Base-by-base conservation (phyloP, 139 green algal genomes). In the Auxenochlorella pyrenoidosa region DNA sequence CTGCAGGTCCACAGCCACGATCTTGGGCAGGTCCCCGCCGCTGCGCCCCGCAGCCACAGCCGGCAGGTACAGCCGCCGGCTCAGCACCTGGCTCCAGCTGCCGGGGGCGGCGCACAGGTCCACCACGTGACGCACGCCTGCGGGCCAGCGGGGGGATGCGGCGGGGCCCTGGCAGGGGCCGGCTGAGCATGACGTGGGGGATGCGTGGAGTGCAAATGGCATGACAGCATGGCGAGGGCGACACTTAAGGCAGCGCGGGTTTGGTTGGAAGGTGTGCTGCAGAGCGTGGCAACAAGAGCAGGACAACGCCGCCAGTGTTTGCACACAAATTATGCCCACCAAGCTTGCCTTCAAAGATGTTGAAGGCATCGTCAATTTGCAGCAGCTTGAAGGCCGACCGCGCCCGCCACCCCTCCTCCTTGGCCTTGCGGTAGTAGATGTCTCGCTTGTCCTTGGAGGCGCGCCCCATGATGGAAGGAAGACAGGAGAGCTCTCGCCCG, bases 1-100 rank as follows among this genome's bases (percentile, higher is more conserved):
- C 93, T 99, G 96, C 80, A 99, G 90, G 90, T 99, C 98, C 21
- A 99, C 96, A 5, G 97, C 95, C 58, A 99, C 97, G 65, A 99
- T 97, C 68, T 96, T 95, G n/a, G 97, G 97, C 2, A 93, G 89
- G 32, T 94, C 82, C 43, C 76, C 68, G 8, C 71, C 70, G 34
- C n/a, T 47, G 38, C 15, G n/a, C 12, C 84, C 41, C 6, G 59
- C 79, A 24, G 91, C 88, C 0, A 96, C 36, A 0, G 94, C 94
- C 32, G 97, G 97, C 30, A 99, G 92, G 90, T 99, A 99, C 40
- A 99, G 89, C 77, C 93, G 90, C 63, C 86, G 82, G 36, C 41
- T 83, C 36, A 90, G 63, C 68, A 97, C 96, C 93, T 99, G 97
- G 68, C 93, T 97, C 98, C 98, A 99, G 86, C 93, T 97, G 18